phyloP scores from a whole-genome alignment of 306 rosid genomes.

The Cucurbita moschata region DNA sequence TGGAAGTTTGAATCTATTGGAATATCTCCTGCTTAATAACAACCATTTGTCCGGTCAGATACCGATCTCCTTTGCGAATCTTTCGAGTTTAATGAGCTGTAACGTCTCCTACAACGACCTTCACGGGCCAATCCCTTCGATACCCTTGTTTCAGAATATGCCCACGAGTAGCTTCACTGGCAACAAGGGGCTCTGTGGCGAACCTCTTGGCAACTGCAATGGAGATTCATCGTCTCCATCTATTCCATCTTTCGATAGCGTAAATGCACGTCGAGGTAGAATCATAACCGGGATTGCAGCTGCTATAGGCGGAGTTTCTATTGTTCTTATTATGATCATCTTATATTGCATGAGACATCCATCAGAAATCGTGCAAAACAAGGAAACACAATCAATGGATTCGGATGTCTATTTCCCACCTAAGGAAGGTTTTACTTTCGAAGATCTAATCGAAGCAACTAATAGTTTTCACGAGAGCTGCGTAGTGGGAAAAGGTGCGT shows the following conservation, averaged over 20 bases:
- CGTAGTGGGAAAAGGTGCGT: conserved; percentile 70
- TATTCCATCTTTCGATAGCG: conserved; percentile 24
- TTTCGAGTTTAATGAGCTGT: conserved; percentile 65
- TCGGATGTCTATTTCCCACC: conserved; percentile 68
- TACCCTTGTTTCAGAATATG: conserved; percentile 62
- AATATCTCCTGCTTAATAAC: conserved; percentile 58
- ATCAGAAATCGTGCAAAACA: conserved; percentile 22
- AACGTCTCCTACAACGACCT: conserved; percentile 88
- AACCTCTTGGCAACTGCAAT: conserved; percentile 32
- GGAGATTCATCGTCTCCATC: conserved; percentile 31
- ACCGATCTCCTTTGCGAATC: conserved; percentile 48
- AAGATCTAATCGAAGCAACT: conserved; percentile 76
- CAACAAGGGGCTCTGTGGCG: conserved; percentile 59
- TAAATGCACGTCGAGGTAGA: conserved; percentile 31
- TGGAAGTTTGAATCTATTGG: conserved; percentile 61
- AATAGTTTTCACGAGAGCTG: conserved; percentile 43
- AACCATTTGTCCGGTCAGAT: conserved; percentile 56
- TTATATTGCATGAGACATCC: conserved; percentile 34
- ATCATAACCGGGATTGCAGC: conserved; percentile 46
- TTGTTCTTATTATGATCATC: conserved; percentile 53
- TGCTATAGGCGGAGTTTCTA: conserved; percentile 74
- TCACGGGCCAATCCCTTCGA: conserved; percentile 62
- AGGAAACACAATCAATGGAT: conserved; percentile 28
- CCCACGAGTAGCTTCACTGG: conserved; percentile 54
- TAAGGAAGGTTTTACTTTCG: conserved; percentile 64